Percentiles rank a stretch among this genome's conserved stretches.
phyloP scores from a whole-genome alignment of 306 rosid genomes.

The Ochetophila trinervis region DNA sequence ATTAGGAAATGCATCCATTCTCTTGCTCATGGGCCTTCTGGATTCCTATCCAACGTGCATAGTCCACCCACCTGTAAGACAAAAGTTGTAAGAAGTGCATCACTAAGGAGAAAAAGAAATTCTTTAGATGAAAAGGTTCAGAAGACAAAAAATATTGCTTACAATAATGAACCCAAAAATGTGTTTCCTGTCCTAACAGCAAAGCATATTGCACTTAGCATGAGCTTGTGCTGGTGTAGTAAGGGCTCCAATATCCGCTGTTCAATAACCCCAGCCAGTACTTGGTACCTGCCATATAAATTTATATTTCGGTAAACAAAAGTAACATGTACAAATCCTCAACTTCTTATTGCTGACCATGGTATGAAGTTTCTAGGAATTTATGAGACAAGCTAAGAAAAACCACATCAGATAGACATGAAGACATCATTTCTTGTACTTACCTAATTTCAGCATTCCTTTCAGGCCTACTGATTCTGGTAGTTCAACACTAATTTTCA shows the following conservation, averaged over 20 bases:
- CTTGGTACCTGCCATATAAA: conserved; percentile 58
- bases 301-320: conserved; percentile 10
- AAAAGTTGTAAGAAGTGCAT: conserved; percentile 20
- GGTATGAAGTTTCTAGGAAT: background rate
- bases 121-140: background rate
- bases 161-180: conserved; percentile 80
- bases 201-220: conserved; percentile 66
- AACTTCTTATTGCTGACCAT: conserved; percentile 4
- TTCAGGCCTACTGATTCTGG: no score
- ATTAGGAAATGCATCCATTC: conserved; percentile 13
- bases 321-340: background rate
- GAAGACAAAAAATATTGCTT: conserved; percentile 27
- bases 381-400: background rate
- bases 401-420: no score
- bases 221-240: conserved; percentile 73
- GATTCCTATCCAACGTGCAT: conserved; percentile 80
- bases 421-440: no score
- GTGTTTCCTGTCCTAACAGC: conserved; percentile 87
- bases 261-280: conserved; percentile 73
- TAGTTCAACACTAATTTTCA: no score
- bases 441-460: no score
- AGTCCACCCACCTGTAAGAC: conserved; percentile 82
- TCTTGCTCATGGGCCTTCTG: conserved; percentile 42
- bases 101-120: background rate
- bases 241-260: conserved; percentile 81